A percentile compares a stretch with the other conserved stretches of the same genome.
phyloP scores from a whole-genome alignment of 2,329 filamentous ascomycete species.

The Talaromyces sp. region DNA sequence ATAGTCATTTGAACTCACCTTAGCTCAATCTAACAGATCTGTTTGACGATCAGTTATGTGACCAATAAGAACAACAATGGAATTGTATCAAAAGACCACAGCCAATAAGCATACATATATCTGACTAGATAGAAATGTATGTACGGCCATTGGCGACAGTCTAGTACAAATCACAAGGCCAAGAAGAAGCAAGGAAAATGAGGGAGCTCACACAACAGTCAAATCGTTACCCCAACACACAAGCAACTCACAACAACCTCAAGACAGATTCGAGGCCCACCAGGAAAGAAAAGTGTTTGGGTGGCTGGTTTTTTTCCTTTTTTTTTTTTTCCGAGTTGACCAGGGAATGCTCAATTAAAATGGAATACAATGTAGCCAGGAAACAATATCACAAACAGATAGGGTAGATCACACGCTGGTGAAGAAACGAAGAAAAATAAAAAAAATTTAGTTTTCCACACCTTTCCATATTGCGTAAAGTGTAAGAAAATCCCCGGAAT shows the following conservation, averaged over 20 bases:
- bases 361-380: not conserved
- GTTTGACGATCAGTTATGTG: not conserved
- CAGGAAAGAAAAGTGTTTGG: not conserved
- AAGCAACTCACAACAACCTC: conserved; percentile 1
- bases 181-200: conserved; percentile 1
- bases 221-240: not conserved
- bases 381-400: not conserved
- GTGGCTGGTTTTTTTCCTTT: not conserved
- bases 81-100: not conserved
- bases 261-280: not conserved
- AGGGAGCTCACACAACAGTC: conserved; percentile 4
- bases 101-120: not conserved
- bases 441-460: conserved; percentile 32
- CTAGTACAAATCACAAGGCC: conserved; percentile 1
- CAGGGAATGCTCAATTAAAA: not conserved
- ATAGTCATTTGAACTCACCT: not conserved
- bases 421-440: conserved; percentile 29
- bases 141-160: not conserved
- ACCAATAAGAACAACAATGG: not conserved
- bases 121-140: not conserved
- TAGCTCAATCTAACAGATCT: conserved; percentile 1
- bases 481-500: conserved; percentile 23
- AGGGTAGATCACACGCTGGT: conserved; percentile 6
- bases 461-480: conserved; percentile 41
- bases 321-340: not conserved